Conservation (phyloP, 352 stramenopile genomes). For the Globisporangium canariense region DNA sequence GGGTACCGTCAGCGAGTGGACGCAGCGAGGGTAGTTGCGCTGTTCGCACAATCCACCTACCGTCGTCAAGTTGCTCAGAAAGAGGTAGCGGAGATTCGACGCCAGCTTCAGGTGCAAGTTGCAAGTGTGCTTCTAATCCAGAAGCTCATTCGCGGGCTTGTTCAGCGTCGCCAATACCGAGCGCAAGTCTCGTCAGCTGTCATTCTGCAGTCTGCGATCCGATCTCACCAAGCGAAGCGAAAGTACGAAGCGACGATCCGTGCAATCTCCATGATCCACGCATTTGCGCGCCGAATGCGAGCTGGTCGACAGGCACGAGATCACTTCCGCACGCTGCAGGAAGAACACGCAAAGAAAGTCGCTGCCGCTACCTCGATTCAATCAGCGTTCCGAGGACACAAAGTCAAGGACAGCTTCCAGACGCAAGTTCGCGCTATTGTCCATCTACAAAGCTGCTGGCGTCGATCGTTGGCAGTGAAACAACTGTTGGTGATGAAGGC, state of each 20-base stretch:
- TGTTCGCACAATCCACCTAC: conserved; percentile 34
- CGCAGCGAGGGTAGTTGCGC: conserved; percentile 26
- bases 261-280: conserved; percentile 28
- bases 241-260: conserved; percentile 24
- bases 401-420: conserved; percentile 14
- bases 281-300: conserved; percentile 21
- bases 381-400: conserved; percentile 18
- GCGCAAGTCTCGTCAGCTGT: conserved; percentile 25
- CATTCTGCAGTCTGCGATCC: conserved; percentile 37
- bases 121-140: conserved; percentile 36
- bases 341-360: conserved; percentile 2
- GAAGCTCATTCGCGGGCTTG: conserved; percentile 31
- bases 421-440: conserved; percentile 22
- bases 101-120: conserved; percentile 22
- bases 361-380: conserved; percentile 29
- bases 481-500: conserved; percentile 16
- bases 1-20: conserved; percentile 25
- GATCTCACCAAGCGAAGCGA: conserved; percentile 24
- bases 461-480: conserved; percentile 17
- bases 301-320: conserved; percentile 19
- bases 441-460: conserved; percentile 33
- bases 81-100: conserved; percentile 21
- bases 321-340: background rate
- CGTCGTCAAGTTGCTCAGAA: conserved; percentile 32
- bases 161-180: conserved; percentile 32